phyloP scores from a whole-genome alignment of 768 basidiomycete species.

The Suillus spraguei region DNA sequence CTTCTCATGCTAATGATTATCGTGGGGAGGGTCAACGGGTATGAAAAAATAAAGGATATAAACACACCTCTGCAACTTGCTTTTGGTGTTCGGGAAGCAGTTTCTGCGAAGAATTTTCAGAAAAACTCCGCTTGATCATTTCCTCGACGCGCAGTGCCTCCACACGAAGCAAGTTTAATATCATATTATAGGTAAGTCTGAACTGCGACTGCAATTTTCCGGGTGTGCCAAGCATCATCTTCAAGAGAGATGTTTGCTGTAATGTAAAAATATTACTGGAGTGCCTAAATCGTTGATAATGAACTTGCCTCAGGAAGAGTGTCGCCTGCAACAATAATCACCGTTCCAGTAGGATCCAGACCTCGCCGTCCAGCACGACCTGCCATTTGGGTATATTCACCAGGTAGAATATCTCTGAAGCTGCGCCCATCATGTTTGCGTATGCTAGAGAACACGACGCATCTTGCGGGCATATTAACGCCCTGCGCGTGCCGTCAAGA shows the following conservation, averaged over 20 bases:
- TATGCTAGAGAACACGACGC: conserved; percentile 93
- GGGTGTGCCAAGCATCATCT: conserved; percentile 95
- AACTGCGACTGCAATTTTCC: conserved; percentile 95
- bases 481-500: conserved; percentile 55
- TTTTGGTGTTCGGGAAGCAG: conserved; percentile 93
- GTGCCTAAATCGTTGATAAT: background rate
- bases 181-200: conserved; percentile 99
- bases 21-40: background rate
- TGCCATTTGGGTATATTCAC: conserved; percentile 99
- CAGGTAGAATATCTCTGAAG: conserved; percentile 89
- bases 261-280: background rate
- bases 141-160: conserved; percentile 96
- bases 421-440: conserved; percentile 93
- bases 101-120: conserved; percentile 94
- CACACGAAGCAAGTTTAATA: conserved; percentile 92
- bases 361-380: conserved; percentile 97
- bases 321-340: conserved; percentile 85
- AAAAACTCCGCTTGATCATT: conserved; percentile 99
- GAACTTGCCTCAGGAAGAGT: conserved; percentile 79
- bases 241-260: conserved; percentile 73
- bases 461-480: conserved; percentile 98
- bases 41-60: background rate
- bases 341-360: conserved; percentile 92
- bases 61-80: conserved; percentile 75
- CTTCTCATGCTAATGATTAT: conserved; percentile 64